phyloP scores from a whole-genome alignment of 148 eudicot species.

The Fagopyrum esculentum region DNA sequence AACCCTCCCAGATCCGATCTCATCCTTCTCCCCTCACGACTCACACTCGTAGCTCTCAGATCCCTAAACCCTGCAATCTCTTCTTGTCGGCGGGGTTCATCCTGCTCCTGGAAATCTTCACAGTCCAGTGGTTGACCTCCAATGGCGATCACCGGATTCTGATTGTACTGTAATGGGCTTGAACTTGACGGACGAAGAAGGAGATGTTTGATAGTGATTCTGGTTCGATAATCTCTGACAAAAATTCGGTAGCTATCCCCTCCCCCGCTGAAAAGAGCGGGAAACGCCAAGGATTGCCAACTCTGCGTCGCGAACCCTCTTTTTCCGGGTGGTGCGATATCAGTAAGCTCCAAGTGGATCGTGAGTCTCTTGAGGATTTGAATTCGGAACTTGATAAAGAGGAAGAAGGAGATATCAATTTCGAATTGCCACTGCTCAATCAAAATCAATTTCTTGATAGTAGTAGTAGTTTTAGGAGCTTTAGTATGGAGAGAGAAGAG shows the following conservation, averaged over 20 bases:
- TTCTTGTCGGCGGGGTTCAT: neutral
- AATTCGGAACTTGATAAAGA: slow-evolving; percentile 12
- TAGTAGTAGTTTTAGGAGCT: neutral
- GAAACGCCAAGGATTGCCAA: slow-evolving; percentile 5
- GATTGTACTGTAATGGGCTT: slow-evolving; percentile 1
- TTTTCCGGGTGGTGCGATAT: slow-evolving; percentile 46
- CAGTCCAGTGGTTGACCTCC: neutral
- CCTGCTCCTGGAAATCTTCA: neutral
- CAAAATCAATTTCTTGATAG: slow-evolving; percentile 7
- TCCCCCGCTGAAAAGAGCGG: slow-evolving; percentile 6
- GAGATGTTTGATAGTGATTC: slow-evolving; percentile 31
- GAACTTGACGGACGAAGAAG: slow-evolving; percentile 1
- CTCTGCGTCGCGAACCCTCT: slow-evolving; percentile 32
- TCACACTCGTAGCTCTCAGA: neutral
- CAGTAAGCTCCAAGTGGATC: slow-evolving; percentile 14
- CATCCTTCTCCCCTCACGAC: neutral
- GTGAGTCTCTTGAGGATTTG: slow-evolving; percentile 11
- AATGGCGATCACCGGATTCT: slow-evolving; percentile 4
- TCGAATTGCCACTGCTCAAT: slow-evolving; percentile 30
- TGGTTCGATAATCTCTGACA: slow-evolving; percentile 16
- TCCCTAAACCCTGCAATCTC: neutral
- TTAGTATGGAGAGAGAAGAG: slow-evolving; percentile 29
- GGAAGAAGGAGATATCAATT: slow-evolving; percentile 20
- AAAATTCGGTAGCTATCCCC: neutral
- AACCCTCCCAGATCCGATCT: slow-evolving; percentile 10